phyloP scores from a whole-genome alignment of 176 grass and related monocot species.

The Tuctoria greenei region DNA sequence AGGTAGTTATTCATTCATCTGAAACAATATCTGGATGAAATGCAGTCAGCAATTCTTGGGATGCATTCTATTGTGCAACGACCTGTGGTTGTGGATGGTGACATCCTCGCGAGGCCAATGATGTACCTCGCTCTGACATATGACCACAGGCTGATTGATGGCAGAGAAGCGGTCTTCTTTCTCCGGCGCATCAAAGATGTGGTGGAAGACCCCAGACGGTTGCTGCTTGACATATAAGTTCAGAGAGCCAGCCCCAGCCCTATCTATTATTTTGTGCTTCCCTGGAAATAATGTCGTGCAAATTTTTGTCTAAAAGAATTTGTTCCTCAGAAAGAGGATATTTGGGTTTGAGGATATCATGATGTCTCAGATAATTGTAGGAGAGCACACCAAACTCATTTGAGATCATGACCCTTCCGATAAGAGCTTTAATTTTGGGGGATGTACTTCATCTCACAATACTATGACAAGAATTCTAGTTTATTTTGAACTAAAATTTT shows the following conservation, averaged over 20 bases:
- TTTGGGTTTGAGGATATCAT: conserved; percentile 31
- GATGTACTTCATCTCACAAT: too few relatives aligned
- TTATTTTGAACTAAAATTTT: too few relatives aligned
- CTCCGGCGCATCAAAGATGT: conserved; percentile 83
- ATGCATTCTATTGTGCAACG: conserved; percentile 84
- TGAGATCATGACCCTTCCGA: background rate
- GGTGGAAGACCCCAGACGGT: conserved; percentile 74
- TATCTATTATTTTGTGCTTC: conserved; percentile 38
- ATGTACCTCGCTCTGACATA: conserved; percentile 82
- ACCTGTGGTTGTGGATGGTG: conserved; percentile 64
- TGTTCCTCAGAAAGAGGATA: conserved; percentile 3
- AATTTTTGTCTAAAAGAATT: conserved; percentile 55
- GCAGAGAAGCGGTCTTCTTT: conserved; percentile 84
- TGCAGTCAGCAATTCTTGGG: conserved; percentile 80
- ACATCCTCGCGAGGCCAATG: conserved; percentile 66
- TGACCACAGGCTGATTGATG: conserved; percentile 77
- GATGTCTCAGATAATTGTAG: conserved; percentile 13
- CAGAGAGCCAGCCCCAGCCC: background rate
- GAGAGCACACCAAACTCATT: conserved; percentile 24
- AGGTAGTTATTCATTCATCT: conserved; percentile 14
- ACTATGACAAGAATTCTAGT: too few relatives aligned
- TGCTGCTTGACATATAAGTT: conserved; percentile 68
- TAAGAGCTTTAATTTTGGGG: conserved; percentile 7
- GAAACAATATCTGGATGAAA: background rate
- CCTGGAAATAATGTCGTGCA: conserved; percentile 58